phyloP scores from a whole-genome alignment of 1,139 yeast genomes.

The Arxiozyma telluris region DNA sequence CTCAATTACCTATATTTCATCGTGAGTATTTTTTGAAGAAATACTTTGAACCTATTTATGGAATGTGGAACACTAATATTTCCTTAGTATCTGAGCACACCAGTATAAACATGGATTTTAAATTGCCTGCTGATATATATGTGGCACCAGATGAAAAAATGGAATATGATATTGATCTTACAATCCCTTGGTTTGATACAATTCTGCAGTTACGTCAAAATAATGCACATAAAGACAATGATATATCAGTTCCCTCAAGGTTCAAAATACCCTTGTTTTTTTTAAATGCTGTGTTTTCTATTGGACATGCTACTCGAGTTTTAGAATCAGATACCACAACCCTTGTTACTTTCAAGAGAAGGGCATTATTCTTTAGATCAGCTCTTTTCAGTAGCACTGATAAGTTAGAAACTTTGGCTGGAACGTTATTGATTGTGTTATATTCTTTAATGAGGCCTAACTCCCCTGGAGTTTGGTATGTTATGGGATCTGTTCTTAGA shows the following conservation, averaged over 20 bases:
- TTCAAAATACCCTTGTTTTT: conserved; percentile 47
- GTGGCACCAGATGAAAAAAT: conserved; percentile 4
- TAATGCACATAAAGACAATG: conserved; percentile 2
- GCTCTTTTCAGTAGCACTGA: conserved; percentile 50
- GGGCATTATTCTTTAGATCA: conserved; percentile 58
- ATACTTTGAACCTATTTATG: conserved; percentile 73
- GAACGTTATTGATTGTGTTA: conserved; percentile 54
- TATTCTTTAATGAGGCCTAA: conserved; percentile 72
- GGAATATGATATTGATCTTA: neutral
- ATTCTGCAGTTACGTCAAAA: conserved; percentile 5
- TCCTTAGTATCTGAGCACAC: conserved; percentile 58
- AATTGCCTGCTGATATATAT: conserved; percentile 8
- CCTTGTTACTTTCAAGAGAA: conserved; percentile 61
- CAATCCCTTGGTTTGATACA: conserved; percentile 19
- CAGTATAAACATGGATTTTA: conserved; percentile 35
- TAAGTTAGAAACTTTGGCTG: conserved; percentile 64
- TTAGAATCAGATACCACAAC: conserved; percentile 58
- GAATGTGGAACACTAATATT: conserved; percentile 44
- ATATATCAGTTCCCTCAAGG: conserved; percentile 37
- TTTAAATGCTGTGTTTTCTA: conserved; percentile 67
- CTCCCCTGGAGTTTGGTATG: conserved; percentile 89
- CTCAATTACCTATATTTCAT: conserved; percentile 76
- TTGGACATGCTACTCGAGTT: conserved; percentile 69
- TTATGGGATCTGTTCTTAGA: conserved; percentile 71
- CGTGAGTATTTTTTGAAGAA: conserved; percentile 61